Base-by-base conservation (phyloP, 371 early-diverging fungal genomes). In the Actinomucor elegans region DNA sequence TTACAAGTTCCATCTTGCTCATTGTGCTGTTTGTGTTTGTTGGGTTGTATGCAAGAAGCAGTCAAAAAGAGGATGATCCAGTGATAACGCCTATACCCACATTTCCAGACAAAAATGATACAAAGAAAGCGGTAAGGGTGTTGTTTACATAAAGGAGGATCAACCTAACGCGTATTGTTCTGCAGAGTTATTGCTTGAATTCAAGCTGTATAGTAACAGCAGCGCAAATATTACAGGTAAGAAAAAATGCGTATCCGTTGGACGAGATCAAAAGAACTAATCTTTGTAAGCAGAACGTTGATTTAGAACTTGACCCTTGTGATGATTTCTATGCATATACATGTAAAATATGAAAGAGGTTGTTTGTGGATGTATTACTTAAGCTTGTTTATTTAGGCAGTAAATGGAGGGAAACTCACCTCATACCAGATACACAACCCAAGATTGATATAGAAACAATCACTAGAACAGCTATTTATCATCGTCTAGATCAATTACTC, bases 161-260 rank as follows among this genome's bases (percentile, higher is more conserved):
- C n/a, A n/a, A n/a, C n/a, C n/a, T n/a, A n/a, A n/a, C n/a, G n/a
- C n/a, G n/a, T n/a, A n/a, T n/a, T n/a, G n/a, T 24, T 54, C n/a
- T 17, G 1, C 23, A 65, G 69, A 51, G 32, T 26, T 44, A 67
- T 10, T 82, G 78, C 57, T 56, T 67, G 21, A 61, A 78, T 14
- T 66, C 74, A 5, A 73, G 73, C 26, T 84, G 85, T 54, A 67
- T 79, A 20, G 51, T 66, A 4, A 72, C 77, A 3, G 77, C 83
- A 2, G 66, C 81, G 5, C 55, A 67, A 23, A 75, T 85, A 21
- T 33, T 71, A 28, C 64, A 61, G 44, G 66, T 59, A 69, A 53
- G 17, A 37, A 33, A 40, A 36, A 40, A 31, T 1, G 11, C 24
- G 12, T 7, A 26, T 11, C n/a, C n/a, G n/a, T 24, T 33, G 26